Conservation (phyloP, 2,329 filamentous ascomycete genomes). For the Purpureocillium lavendulum region DNA sequence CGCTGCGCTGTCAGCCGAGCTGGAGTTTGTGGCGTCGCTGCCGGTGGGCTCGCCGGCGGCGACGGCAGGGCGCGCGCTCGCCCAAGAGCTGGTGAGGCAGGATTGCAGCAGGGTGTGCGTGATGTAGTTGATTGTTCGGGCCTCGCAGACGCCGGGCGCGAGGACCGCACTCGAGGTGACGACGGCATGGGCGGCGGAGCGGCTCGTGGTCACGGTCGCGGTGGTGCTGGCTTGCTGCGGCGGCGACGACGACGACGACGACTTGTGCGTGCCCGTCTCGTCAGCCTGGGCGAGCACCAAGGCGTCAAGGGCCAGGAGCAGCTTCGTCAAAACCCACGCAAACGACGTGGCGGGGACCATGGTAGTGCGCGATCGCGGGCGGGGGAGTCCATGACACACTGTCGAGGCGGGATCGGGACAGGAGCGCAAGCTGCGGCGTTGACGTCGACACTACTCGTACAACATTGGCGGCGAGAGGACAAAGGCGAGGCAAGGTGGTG, state of each 20-base stretch:
- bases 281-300: not conserved
- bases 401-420: too few species aligned
- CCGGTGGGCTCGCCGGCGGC: slow-evolving; percentile 1
- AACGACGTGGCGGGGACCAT: slow-evolving; percentile 6
- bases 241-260: too few species aligned
- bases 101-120: slow-evolving; percentile 70
- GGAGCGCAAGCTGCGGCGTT: too few species aligned
- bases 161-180: too few species aligned
- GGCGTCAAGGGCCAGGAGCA: not conserved
- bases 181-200: too few species aligned
- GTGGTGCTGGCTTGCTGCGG: not conserved
- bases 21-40: too few species aligned
- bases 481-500: too few species aligned
- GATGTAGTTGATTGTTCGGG: slow-evolving; percentile 70
- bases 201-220: not conserved
- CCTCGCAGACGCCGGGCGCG: slow-evolving; percentile 36
- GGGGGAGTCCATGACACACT: slow-evolving; percentile 3
- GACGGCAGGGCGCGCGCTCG: slow-evolving; percentile 17
- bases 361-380: not conserved
- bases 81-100: slow-evolving; percentile 60
- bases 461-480: too few species aligned
- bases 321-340: not conserved
- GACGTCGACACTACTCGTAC: too few species aligned
- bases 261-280: not conserved
- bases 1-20: too few species aligned